Evolutionary conservation across 352 stramenopile genomes (phyloP).

Genomic region (Pythium pectinolyticum): DNA sequence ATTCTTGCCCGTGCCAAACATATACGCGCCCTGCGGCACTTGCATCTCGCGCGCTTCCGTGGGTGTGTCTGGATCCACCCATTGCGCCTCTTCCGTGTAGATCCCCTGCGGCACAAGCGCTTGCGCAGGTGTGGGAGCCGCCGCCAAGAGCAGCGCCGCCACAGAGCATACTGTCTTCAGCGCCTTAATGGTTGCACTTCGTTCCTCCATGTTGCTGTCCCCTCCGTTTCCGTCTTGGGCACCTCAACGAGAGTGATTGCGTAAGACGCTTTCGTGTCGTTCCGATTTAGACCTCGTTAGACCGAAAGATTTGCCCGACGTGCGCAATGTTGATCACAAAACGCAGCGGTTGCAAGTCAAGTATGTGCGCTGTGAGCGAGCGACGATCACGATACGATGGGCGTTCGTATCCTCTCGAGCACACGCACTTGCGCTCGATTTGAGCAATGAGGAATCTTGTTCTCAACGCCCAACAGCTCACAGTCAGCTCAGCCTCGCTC

Average conservation of each 20-base stretch:
- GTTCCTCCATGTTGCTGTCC: neutral
- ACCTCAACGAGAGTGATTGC: conserved; percentile 6
- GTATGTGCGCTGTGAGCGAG: neutral
- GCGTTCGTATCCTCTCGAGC: neutral
- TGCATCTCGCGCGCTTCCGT: conserved; percentile 41
- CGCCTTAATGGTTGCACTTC: neutral
- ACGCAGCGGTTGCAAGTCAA: neutral
- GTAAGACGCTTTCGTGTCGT: conserved; percentile 5
- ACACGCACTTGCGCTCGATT: conserved; percentile 15
- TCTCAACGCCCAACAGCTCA: too few species aligned
- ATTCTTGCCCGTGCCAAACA: conserved; percentile 35
- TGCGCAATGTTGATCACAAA: neutral
- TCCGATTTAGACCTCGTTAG: neutral
- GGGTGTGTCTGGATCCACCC: conserved; percentile 84
- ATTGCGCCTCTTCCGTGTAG: conserved; percentile 44
- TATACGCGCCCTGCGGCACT: conserved; percentile 42
- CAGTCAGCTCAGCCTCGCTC: neutral
- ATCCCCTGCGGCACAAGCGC: conserved; percentile 36
- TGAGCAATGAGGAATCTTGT: conserved; percentile 21
- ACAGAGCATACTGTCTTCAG: conserved; percentile 18
- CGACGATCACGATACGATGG: neutral
- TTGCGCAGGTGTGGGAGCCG: conserved; percentile 26
- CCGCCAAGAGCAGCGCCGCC: conserved; percentile 22
- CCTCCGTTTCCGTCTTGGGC: neutral
- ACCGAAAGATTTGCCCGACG: conserved; percentile 2